A percentile compares a stretch with the other conserved stretches of the same genome.
These are phyloP conservation scores for Cyanodermella asteris DNA, from an alignment of 2,329 filamentous ascomycete species.

Conservation along the genomic window DNA sequence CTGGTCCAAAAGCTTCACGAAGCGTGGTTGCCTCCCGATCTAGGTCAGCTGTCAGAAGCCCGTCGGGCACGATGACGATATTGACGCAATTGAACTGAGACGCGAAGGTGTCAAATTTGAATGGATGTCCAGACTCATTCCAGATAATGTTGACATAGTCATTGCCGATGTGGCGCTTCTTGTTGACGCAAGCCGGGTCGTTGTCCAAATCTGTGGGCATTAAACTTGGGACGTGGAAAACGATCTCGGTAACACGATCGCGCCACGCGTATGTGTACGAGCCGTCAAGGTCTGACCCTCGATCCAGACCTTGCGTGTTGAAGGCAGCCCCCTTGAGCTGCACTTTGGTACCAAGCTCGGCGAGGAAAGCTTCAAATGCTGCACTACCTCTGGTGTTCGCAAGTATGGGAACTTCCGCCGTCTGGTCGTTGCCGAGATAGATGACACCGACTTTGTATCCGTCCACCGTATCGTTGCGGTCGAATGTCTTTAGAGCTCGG, in stretches of 20 bases:
- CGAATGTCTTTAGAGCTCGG: constrained; percentile 60
- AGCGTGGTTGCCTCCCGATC: too few relatives aligned
- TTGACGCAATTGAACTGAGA: constrained; percentile 94
- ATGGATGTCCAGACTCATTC: constrained; percentile 82
- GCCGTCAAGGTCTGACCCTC: constrained; percentile 55
- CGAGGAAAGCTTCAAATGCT: constrained; percentile 72
- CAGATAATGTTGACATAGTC: constrained; percentile 97
- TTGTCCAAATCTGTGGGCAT: constrained; percentile 75
- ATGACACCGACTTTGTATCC: constrained; percentile 90
- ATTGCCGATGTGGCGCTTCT: constrained; percentile 92
- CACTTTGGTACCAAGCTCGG: constrained; percentile 60
- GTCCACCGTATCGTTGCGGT: constrained; percentile 74
- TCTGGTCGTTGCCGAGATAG: constrained; percentile 77
- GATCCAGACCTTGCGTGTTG: constrained; percentile 82
- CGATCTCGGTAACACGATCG: constrained; percentile 80
- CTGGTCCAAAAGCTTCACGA: not conserved
- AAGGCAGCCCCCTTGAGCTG: constrained; percentile 63
- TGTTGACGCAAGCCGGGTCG: constrained; percentile 55
- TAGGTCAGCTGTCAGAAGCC: constrained; percentile 17
- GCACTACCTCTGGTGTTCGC: constrained; percentile 68
- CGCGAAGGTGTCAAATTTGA: constrained; percentile 76
- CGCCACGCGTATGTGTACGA: constrained; percentile 85
- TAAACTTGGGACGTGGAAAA: constrained; percentile 90
- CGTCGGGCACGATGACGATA: constrained; percentile 83
- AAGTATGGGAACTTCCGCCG: constrained; percentile 60